Evolutionary conservation across 805 yeast genomes (phyloP), one percentile per base, ranked within the genome.

Genomic region (Blastobotrys mokoenaii): DNA sequence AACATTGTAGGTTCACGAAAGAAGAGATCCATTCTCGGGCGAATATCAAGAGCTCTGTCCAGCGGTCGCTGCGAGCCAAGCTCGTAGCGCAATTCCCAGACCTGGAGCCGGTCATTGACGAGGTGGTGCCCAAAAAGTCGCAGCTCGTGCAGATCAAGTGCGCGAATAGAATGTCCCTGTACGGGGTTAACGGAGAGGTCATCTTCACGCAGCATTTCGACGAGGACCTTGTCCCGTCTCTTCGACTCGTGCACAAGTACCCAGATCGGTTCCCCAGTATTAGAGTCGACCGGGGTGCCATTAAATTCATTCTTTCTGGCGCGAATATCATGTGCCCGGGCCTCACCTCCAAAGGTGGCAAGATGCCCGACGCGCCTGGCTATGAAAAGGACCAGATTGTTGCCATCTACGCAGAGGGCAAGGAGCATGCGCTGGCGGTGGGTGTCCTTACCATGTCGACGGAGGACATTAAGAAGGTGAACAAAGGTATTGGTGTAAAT

Each of bases 301-400:
- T 89, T 62, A 89, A 89, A 65, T 89, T 89, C 59, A 93, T 89
- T 20, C 68, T 89, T n/a, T 82, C 95, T 3, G 97, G 97, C 46
- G 96, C 97, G 25, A 89, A 89, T 59, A 84, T 89, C 58, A 89
- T 89, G 97, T 89, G 96, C 65, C 96, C 96, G 2, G 96, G 96
- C 15, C 72, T 87, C 51, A 87, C 96, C 0, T 60, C 93, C 15
- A 73, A 82, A 1, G 96, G 96, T 36, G 96, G 95, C 16, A 65
- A 67, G 44, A 69, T 88, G 49, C 96, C 96, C 16, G 89, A 80
- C 18, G 81, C 81, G 27, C 77, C 81, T 33, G 74, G 75, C 6
- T 61, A 79, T 47, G 79, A 75, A 36, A 71, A 77, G 53, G 94
- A 74, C 44, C 70, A 80, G n/a, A 73, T 84, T 25, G 96, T 89